phyloP scores from a whole-genome alignment of 345 rosid genomes.

The Atalantia buxifolia region DNA sequence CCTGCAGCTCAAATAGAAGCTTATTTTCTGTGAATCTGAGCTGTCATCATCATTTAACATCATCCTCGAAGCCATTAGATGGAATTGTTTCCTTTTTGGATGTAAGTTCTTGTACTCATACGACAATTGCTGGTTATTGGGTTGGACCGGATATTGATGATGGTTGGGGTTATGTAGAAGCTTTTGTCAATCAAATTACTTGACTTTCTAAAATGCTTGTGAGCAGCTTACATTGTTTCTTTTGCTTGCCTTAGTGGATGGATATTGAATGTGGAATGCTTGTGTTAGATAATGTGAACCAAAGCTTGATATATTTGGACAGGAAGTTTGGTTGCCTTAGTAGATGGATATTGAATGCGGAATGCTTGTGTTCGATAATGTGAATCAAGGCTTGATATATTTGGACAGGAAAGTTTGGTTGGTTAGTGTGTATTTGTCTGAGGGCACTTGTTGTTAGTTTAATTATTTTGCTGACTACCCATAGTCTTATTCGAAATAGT shows the following conservation, averaged over 20 bases:
- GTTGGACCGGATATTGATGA: slow-evolving; percentile 71
- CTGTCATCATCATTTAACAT: slow-evolving; percentile 12
- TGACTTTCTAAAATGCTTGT: slow-evolving; percentile 15
- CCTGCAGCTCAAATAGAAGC: slow-evolving; percentile 18
- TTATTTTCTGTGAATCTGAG: slow-evolving; percentile 18
- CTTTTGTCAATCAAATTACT: slow-evolving; percentile 32
- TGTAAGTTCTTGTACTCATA: slow-evolving; percentile 33
- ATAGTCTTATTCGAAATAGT: too few species aligned
- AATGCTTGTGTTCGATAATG: slow-evolving; percentile 2
- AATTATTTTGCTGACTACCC: not conserved
- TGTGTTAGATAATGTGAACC: not conserved
- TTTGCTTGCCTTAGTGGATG: not conserved
- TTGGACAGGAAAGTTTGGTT: not conserved
- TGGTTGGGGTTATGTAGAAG: slow-evolving; percentile 76
- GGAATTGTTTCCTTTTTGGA: slow-evolving; percentile 28
- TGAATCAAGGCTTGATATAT: not conserved
- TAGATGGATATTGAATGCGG: slow-evolving; percentile 12
- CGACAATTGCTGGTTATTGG: slow-evolving; percentile 56
- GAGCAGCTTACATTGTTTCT: slow-evolving; percentile 5
- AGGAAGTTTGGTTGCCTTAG: not conserved
- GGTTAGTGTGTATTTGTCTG: not conserved
- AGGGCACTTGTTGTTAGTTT: not conserved
- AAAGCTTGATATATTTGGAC: not conserved
- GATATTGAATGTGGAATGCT: slow-evolving; percentile 12
- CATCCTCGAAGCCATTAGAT: slow-evolving; percentile 18